Percentiles rank a stretch among this genome's conserved stretches.
Evolutionary conservation across 345 rosid genomes (phyloP).

Genomic region (Draba incana): DNA sequence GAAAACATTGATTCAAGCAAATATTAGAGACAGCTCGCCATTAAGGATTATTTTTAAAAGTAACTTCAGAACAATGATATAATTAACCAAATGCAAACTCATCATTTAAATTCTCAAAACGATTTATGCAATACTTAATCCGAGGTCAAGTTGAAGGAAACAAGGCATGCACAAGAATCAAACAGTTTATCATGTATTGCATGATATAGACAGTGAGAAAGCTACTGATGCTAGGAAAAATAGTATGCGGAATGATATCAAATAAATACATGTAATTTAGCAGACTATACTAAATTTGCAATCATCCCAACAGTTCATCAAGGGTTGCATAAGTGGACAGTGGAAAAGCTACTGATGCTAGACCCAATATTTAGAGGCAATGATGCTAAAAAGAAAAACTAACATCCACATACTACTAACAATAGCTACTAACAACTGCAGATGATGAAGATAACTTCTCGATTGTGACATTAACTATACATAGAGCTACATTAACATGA

Average conservation of each 20-base stretch:
- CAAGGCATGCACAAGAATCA: conserved; percentile 23
- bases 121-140: conserved; percentile 20
- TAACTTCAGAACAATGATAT: conserved; percentile 5
- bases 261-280: no score
- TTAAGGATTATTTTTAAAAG: neutral
- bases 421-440: no score
- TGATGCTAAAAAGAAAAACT: no score
- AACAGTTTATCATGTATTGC: conserved; percentile 25
- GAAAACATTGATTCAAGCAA: conserved; percentile 13
- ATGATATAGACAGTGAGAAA: conserved; percentile 13
- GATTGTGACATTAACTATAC: no score
- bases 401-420: no score
- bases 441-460: no score
- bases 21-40: conserved; percentile 22
- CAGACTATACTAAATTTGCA: no score
- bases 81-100: conserved; percentile 21
- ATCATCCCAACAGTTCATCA: no score
- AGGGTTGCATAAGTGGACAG: no score
- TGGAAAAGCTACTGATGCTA: no score
- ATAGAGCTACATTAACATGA: no score
- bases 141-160: conserved; percentile 11
- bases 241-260: conserved; percentile 6
- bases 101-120: conserved; percentile 1
- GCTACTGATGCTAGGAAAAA: conserved; percentile 13
- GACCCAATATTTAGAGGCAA: no score